These are phyloP conservation scores for Coemansia sp. DNA, from an alignment of 192 early-diverging fungal genomes.

Conservation along the genomic window DNA sequence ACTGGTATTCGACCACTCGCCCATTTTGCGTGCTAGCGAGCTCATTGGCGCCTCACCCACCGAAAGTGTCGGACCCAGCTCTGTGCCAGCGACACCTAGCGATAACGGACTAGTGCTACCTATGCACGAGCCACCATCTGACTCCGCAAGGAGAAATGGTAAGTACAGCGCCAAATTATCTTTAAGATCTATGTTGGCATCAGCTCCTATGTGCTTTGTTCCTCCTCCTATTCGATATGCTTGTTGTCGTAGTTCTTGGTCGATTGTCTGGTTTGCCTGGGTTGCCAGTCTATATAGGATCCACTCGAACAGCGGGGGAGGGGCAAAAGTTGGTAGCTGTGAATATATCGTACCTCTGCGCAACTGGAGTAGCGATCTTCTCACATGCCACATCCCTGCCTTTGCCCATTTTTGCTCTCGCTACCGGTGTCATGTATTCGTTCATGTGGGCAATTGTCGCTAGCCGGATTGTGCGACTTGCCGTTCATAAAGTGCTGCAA, in stretches of 20 bases:
- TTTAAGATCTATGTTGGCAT: neutral
- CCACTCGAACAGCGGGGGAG: neutral
- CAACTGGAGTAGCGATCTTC: slow-evolving; percentile 2
- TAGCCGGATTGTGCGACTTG: slow-evolving; percentile 5
- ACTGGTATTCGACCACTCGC: slow-evolving; percentile 45
- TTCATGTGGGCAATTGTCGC: neutral
- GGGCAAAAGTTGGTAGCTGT: neutral
- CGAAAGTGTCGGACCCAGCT: neutral
- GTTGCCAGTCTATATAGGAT: neutral
- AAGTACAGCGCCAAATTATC: neutral
- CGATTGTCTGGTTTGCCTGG: neutral
- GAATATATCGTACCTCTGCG: neutral
- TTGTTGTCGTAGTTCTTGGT: neutral
- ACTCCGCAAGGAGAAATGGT: neutral
- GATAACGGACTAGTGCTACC: neutral
- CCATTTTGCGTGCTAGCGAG: slow-evolving; percentile 32
- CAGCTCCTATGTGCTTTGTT: neutral
- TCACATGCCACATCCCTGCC: slow-evolving; percentile 5
- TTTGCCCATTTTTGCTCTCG: neutral
- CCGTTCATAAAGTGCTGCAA: neutral
- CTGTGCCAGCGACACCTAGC: neutral
- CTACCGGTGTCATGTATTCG: neutral
- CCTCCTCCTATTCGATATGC: neutral
- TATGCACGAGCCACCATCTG: neutral
- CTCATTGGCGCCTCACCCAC: slow-evolving; percentile 11